A percentile compares a stretch with the other conserved stretches of the same genome.
Conservation (phyloP, 208 protist genomes). For the Ichthyophonus hoferi region DNA sequence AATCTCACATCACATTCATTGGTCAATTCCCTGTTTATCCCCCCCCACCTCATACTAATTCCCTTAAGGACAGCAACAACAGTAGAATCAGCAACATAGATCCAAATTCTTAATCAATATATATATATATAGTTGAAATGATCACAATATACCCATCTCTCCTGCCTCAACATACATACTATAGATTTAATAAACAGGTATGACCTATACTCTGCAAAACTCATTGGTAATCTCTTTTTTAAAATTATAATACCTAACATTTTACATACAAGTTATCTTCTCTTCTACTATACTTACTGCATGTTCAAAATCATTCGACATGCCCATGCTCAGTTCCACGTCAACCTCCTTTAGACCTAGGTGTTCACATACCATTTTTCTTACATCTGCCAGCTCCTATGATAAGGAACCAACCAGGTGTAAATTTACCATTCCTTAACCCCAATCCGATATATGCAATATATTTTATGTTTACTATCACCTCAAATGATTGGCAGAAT, state of each 20-base stretch:
- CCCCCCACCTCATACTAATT: too few species aligned
- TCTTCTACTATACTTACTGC: conserved; percentile 58
- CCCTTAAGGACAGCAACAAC: too few species aligned
- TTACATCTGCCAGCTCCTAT: too few species aligned
- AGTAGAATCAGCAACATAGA: too few species aligned
- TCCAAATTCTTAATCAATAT: neutral
- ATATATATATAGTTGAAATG: neutral
- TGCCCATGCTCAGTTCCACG: conserved; percentile 89
- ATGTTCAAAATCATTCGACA: conserved; percentile 84
- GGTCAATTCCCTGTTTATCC: too few species aligned
- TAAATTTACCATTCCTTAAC: too few species aligned
- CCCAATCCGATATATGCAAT: too few species aligned
- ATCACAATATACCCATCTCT: neutral
- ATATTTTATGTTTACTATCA: too few species aligned
- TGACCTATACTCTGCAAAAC: neutral
- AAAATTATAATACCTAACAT: neutral
- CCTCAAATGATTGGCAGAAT: too few species aligned
- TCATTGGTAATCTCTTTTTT: neutral
- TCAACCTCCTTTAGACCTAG: conserved; percentile 53
- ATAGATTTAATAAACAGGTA: neutral
- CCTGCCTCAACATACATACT: neutral
- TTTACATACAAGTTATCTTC: neutral
- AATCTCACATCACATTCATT: too few species aligned
- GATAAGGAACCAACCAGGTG: too few species aligned
- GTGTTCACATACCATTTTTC: conserved; percentile 63